Evolutionary conservation across 129 eudicot genomes (phyloP), one percentile per base, ranked within the genome.

Genomic region (Tanacetum coccineum): DNA sequence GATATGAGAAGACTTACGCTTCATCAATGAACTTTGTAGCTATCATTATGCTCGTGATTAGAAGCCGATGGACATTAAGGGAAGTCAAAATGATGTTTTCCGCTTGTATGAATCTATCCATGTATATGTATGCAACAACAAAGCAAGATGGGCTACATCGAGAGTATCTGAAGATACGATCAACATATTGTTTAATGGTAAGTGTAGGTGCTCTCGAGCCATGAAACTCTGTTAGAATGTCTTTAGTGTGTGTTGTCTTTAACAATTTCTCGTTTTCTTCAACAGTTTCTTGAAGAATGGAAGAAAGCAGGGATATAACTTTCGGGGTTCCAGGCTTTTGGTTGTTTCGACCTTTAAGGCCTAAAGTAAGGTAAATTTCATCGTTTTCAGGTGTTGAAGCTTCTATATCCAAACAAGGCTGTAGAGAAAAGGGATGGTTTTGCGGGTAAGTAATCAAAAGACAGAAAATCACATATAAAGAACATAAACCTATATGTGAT

Each of bases 141-240:
- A 88, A 88, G 82, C 96, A 88, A 2, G 96, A 83, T 9, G 96
- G 88, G 71, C 96, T 88, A 78, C 96, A 88, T 49, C 85, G 77
- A 0, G 89, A 80, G 64, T 88, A 88, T 78, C 81, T 88, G 47
- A 70, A 88, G 70, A 88, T 83, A 17, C 92, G 82, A 22, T 85
- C 83, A 10, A 88, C 56, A 74, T 88, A 88, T 45, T 88, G 87
- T 72, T 67, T 79, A 68, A 88, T 83, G 65, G 89, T 73, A 32
- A 88, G 77, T 15, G 85, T 47, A 22, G 96, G 96, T 45, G 87
- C 89, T 70, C 83, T 85, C 59, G 87, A 80, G 54, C 96, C 92
- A 59, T 88, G 96, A 69, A 88, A 88, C 48, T 85, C 59, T 9
- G 92, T 82, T 20, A 17, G 32, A 14, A 58, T 66, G 39, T 90